These are phyloP conservation scores for Dactylorhiza incarnata DNA, from an alignment of 106 monocot genomes.

Conservation along the genomic window DNA sequence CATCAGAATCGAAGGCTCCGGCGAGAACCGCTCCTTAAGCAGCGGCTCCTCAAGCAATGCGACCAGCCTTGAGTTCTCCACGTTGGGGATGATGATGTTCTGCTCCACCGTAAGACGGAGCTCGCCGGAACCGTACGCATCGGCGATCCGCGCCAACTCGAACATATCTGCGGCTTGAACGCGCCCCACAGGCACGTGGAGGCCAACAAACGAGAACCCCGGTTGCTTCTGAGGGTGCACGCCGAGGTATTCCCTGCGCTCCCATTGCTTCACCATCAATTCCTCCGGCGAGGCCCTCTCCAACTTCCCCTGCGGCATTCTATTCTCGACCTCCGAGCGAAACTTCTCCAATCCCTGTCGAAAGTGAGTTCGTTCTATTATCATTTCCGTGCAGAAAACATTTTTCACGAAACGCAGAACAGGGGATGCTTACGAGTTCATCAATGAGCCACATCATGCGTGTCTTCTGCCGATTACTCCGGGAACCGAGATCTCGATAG, in stretches of 20 bases:
- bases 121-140: conserved; percentile 78
- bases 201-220: conserved; percentile 68
- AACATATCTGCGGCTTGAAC: conserved; percentile 74
- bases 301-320: conserved; percentile 58
- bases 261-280: conserved; percentile 55
- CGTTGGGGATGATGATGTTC: conserved; percentile 78
- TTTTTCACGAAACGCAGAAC: not conserved
- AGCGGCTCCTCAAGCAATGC: conserved; percentile 55
- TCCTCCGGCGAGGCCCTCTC: conserved; percentile 53
- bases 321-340: conserved; percentile 68
- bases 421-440: conserved; percentile 59
- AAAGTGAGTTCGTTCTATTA: not conserved
- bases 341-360: conserved; percentile 76
- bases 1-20: conserved; percentile 63
- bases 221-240: conserved; percentile 77
- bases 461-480: conserved; percentile 90
- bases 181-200: conserved; percentile 79
- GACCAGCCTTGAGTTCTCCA: conserved; percentile 28
- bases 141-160: conserved; percentile 69
- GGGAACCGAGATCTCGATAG: conserved; percentile 78
- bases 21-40: conserved; percentile 40
- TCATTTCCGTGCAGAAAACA: not conserved
- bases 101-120: conserved; percentile 91
- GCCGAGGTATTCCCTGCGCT: conserved; percentile 69
- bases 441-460: conserved; percentile 99